These are phyloP conservation scores for Trypanosoma platydactyli DNA, from an alignment of 208 protist species.

Conservation along the genomic window DNA sequence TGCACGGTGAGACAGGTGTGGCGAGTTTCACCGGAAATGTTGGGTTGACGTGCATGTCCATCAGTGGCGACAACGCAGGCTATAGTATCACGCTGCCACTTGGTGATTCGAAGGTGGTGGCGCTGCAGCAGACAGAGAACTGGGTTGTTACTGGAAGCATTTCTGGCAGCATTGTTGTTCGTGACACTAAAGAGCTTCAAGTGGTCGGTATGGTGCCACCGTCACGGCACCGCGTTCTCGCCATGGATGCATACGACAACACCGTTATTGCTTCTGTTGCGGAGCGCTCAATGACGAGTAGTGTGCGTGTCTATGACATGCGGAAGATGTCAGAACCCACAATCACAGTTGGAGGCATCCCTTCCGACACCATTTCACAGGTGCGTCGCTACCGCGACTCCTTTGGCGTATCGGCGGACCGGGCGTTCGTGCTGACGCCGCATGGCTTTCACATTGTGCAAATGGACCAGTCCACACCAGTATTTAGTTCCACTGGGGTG, in stretches of 20 bases:
- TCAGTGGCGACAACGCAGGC: conserved; percentile 43
- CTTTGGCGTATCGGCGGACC: conserved; percentile 51
- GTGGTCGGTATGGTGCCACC: conserved; percentile 41
- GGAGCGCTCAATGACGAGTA: conserved; percentile 63
- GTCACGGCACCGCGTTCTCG: conserved; percentile 68
- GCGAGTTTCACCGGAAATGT: conserved; percentile 85
- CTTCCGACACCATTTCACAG: conserved; percentile 63
- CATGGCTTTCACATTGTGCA: conserved; percentile 79
- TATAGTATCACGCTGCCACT: conserved; percentile 54
- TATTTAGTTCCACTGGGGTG: conserved; percentile 57
- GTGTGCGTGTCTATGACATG: conserved; percentile 85
- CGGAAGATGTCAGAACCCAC: conserved; percentile 65
- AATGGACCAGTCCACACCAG: conserved; percentile 61
- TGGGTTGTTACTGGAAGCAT: conserved; percentile 74
- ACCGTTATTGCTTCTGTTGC: conserved; percentile 69
- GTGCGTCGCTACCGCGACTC: conserved; percentile 77
- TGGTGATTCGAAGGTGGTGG: conserved; percentile 51
- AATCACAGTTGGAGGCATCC: conserved; percentile 61
- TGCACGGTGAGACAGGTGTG: conserved; percentile 52
- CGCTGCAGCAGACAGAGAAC: conserved; percentile 61
- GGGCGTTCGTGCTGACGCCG: conserved; percentile 70
- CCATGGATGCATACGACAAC: conserved; percentile 80
- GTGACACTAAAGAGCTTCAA: conserved; percentile 44
- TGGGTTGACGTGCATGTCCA: conserved; percentile 67
- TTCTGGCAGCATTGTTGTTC: conserved; percentile 61